Conservation (phyloP, 306 rosid species). For the Quercus alba region DNA sequence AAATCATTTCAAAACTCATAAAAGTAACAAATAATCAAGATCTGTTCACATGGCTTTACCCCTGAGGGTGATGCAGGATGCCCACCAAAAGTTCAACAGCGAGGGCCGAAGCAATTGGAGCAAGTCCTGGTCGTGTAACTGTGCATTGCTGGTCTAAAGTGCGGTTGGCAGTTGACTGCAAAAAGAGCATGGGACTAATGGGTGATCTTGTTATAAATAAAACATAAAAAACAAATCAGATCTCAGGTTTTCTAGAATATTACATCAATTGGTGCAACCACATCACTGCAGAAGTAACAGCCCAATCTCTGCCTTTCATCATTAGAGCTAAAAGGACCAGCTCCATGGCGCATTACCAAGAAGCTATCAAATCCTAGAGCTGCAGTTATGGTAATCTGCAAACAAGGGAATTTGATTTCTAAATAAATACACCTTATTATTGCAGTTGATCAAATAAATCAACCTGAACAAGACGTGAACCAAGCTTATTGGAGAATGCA, state of each 20-base stretch:
- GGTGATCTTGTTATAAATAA: neutral
- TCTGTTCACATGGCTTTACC: slow-evolving; percentile 39
- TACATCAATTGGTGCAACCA: slow-evolving; percentile 97
- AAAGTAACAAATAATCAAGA: neutral
- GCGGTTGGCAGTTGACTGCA: slow-evolving; percentile 93
- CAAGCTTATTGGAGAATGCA: slow-evolving; percentile 1
- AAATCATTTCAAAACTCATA: neutral
- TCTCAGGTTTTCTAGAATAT: slow-evolving; percentile 16
- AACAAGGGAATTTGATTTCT: slow-evolving; percentile 9
- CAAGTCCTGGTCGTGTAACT: slow-evolving; percentile 94
- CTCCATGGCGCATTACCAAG: slow-evolving; percentile 98
- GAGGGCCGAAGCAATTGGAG: slow-evolving; percentile 92
- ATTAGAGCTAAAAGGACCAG: slow-evolving; percentile 65
- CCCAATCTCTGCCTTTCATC: slow-evolving; percentile 69
- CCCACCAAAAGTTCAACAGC: slow-evolving; percentile 91
- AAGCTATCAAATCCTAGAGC: slow-evolving; percentile 97
- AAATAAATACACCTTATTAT: slow-evolving; percentile 4
- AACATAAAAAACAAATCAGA: slow-evolving; percentile 10
- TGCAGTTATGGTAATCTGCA: slow-evolving; percentile 83
- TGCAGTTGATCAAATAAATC: slow-evolving; percentile 3
- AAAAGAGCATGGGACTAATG: slow-evolving; percentile 25
- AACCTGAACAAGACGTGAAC: slow-evolving; percentile 20
- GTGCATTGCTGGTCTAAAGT: slow-evolving; percentile 99
- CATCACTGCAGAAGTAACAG: slow-evolving; percentile 94
- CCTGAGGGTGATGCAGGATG: slow-evolving; percentile 84